Evolutionary conservation across 306 rosid genomes (phyloP).

Genomic region (Begonia fuchsioides): DNA sequence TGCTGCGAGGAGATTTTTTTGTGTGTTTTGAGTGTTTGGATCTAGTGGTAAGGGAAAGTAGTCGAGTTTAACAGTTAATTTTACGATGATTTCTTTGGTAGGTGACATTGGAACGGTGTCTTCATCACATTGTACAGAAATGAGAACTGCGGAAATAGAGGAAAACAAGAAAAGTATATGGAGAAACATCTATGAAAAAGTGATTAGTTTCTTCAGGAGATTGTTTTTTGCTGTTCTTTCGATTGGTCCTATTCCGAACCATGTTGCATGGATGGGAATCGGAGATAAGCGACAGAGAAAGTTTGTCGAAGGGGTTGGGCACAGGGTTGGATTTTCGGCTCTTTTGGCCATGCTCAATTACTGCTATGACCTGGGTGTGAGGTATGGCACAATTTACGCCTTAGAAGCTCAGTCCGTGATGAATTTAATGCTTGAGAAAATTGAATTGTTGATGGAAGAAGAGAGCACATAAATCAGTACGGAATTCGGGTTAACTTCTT

Average conservation of each 20-base stretch:
- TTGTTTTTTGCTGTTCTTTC: constrained; percentile 15
- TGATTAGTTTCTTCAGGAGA: constrained; percentile 15
- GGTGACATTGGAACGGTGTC: not conserved
- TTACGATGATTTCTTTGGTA: not conserved
- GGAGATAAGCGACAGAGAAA: constrained; percentile 21
- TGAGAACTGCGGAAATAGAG: not conserved
- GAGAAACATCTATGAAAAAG: constrained; percentile 6
- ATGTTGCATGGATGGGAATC: constrained; percentile 29
- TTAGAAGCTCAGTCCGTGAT: constrained; percentile 27
- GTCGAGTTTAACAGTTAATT: no score
- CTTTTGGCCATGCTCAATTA: constrained; percentile 19
- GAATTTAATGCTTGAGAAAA: constrained; percentile 27
- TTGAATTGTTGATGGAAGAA: constrained; percentile 19
- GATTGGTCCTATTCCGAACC: constrained; percentile 18
- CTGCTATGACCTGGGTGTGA: constrained; percentile 27
- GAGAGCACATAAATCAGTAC: constrained; percentile 16
- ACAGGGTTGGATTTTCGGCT: constrained; percentile 20
- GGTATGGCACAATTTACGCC: constrained; percentile 21
- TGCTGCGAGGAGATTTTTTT: no score
- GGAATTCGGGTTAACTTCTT: constrained; percentile 22
- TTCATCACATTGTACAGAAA: not conserved
- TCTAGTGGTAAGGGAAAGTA: no score
- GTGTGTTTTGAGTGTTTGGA: no score
- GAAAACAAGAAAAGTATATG: not conserved
- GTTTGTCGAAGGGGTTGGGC: constrained; percentile 13